Evolutionary conservation across 2,329 filamentous ascomycete species (phyloP).

Genomic region (Ophiognomonia clavigignenti-juglandacearum): DNA sequence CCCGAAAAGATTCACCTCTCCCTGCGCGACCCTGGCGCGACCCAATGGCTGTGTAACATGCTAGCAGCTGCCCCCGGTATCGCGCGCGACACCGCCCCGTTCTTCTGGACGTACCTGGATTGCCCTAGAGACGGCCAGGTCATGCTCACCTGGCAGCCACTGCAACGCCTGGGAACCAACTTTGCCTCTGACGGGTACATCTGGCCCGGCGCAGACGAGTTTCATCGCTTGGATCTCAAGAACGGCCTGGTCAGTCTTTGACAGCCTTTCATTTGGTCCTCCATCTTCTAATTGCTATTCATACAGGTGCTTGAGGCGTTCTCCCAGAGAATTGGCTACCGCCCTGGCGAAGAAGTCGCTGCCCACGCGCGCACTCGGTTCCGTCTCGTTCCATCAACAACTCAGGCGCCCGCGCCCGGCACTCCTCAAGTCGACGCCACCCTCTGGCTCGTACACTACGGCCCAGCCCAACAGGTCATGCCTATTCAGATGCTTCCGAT

Average conservation of each 20-base stretch:
- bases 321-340: conserved; percentile 75
- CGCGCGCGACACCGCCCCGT: conserved; percentile 75
- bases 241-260: conserved; percentile 47
- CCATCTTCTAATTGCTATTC: background rate
- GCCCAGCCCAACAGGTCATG: conserved; percentile 67
- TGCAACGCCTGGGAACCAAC: conserved; percentile 62
- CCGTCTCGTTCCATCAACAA: conserved; percentile 60
- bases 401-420: conserved; percentile 64
- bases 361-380: conserved; percentile 80
- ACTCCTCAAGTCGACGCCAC: conserved; percentile 70
- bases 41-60: conserved; percentile 60
- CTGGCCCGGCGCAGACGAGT: conserved; percentile 78
- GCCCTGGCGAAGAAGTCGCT: conserved; percentile 68
- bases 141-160: conserved; percentile 83
- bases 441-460: conserved; percentile 90
- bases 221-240: conserved; percentile 68
- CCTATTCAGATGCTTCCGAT: conserved; percentile 64
- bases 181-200: conserved; percentile 91
- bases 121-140: conserved; percentile 76
- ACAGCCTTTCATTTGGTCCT: background rate
- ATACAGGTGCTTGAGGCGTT: conserved; percentile 83
- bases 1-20: conserved; percentile 67
- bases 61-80: conserved; percentile 73
- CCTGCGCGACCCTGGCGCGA: conserved; percentile 60
- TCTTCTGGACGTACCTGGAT: conserved; percentile 91